phyloP scores from a whole-genome alignment of 208 protist species.

The Crithidia acanthocephali region DNA sequence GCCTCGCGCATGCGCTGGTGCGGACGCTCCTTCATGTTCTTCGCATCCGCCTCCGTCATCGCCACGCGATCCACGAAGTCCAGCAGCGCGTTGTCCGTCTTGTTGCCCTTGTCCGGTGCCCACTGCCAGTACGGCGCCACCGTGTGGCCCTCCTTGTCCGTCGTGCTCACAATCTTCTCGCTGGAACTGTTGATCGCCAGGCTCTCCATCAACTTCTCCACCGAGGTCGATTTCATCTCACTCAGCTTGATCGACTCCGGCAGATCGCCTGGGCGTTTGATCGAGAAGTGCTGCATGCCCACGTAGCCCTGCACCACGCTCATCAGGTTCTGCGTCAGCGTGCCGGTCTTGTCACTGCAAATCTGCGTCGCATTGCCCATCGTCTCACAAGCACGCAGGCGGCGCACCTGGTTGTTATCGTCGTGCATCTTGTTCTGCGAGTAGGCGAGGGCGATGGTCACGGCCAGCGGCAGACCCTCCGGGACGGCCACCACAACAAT shows the following conservation, averaged over 20 bases:
- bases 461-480: conserved; percentile 96
- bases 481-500: conserved; percentile 98
- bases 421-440: conserved; percentile 98
- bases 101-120: conserved; percentile 79
- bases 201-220: conserved; percentile 50
- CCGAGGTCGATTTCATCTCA: conserved; percentile 11
- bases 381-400: conserved; percentile 97
- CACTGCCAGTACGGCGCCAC: conserved; percentile 63
- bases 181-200: conserved; percentile 83
- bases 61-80: conserved; percentile 73
- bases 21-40: conserved; percentile 44
- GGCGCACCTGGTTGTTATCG: conserved; percentile 99
- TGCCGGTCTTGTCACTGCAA: conserved; percentile 99
- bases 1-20: conserved; percentile 59
- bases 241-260: conserved; percentile 36
- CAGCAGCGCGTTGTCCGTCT: conserved; percentile 88
- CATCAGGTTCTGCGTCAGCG: conserved; percentile 98
- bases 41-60: conserved; percentile 29
- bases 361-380: conserved; percentile 98
- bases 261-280: conserved; percentile 63
- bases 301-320: conserved; percentile 93
- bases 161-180: conserved; percentile 60
- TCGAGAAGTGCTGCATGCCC: conserved; percentile 55
- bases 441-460: conserved; percentile 98
- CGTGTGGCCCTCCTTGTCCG: conserved; percentile 41